A percentile compares a stretch with the other conserved stretches of the same genome.
These are phyloP conservation scores for Pleurotus sapidus DNA, from an alignment of 768 basidiomycete genomes.

Conservation along the genomic window DNA sequence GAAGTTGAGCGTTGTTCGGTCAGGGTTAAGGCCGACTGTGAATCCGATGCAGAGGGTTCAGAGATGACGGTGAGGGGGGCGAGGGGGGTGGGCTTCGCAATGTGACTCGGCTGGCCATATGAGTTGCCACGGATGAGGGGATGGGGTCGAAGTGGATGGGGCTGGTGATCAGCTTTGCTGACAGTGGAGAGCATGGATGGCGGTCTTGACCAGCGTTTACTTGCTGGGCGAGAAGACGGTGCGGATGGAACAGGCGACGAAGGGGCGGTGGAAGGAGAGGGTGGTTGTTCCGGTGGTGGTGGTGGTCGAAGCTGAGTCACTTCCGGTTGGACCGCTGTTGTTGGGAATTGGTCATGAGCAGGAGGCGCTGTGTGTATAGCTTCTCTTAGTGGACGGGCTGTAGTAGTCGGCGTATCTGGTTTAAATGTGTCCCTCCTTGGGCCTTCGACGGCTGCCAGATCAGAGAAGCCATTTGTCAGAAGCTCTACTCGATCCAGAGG, in stretches of 20 bases:
- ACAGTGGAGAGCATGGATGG: slow-evolving; percentile 61
- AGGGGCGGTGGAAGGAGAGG: background rate
- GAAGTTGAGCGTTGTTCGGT: slow-evolving; percentile 25
- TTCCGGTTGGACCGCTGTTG: background rate
- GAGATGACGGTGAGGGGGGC: slow-evolving; percentile 61
- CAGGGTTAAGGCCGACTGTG: slow-evolving; percentile 27
- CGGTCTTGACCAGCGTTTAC: slow-evolving; percentile 50
- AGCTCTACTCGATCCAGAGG: background rate
- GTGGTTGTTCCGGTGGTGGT: background rate
- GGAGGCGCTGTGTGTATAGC: background rate
- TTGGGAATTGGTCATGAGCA: background rate
- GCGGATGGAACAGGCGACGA: slow-evolving; percentile 17
- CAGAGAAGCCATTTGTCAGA: background rate
- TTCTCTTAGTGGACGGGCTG: background rate
- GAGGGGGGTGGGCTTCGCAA: slow-evolving; percentile 49
- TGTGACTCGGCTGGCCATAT: slow-evolving; percentile 45
- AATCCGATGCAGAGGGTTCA: slow-evolving; percentile 37
- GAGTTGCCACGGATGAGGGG: slow-evolving; percentile 77
- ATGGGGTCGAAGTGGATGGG: slow-evolving; percentile 57
- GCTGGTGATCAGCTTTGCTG: slow-evolving; percentile 23
- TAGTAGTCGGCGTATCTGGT: background rate
- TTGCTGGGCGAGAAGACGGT: slow-evolving; percentile 26
- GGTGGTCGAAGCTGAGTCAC: background rate
- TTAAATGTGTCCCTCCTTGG: background rate
- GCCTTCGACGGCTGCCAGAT: background rate